Evolutionary conservation across 352 stramenopile genomes (phyloP).

Genomic region (Globisporangium irregulare): DNA sequence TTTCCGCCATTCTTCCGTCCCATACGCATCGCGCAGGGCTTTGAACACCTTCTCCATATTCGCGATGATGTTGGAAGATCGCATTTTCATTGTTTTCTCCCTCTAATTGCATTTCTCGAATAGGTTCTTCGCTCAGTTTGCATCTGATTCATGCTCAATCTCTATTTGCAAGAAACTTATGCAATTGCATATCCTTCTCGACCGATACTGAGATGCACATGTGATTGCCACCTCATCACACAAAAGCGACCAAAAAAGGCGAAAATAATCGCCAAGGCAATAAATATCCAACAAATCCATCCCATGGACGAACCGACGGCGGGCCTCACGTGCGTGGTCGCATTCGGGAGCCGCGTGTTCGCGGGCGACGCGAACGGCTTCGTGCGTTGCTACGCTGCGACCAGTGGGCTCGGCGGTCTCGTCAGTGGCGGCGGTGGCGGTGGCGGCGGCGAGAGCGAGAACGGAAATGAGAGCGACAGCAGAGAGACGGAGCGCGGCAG

Average conservation of each 20-base stretch:
- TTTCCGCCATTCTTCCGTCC: not conserved
- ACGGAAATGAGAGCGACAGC: not conserved
- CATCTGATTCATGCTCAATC: constrained; percentile 1
- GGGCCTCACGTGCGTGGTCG: constrained; percentile 16
- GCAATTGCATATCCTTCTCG: constrained; percentile 1
- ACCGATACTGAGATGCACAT: not conserved
- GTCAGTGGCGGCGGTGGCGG: not conserved
- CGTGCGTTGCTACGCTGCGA: constrained; percentile 16
- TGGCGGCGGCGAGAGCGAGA: not conserved
- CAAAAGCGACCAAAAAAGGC: constrained; percentile 6
- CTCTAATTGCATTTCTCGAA: not conserved
- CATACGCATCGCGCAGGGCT: not conserved
- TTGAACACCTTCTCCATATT: not conserved
- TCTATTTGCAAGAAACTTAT: not conserved
- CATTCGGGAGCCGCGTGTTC: constrained; percentile 10
- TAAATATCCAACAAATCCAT: not conserved
- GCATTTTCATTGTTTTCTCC: not conserved
- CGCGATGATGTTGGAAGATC: not conserved
- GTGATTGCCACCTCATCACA: not conserved
- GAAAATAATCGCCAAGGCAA: not conserved
- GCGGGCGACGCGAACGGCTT: constrained; percentile 17
- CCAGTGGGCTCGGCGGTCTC: not conserved
- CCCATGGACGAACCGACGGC: not conserved
- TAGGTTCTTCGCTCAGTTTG: not conserved
- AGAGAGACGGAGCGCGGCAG: constrained; percentile 11